Evolutionary conservation across 1,139 yeast genomes (phyloP).

Genomic region (Fermentozyma sake): DNA sequence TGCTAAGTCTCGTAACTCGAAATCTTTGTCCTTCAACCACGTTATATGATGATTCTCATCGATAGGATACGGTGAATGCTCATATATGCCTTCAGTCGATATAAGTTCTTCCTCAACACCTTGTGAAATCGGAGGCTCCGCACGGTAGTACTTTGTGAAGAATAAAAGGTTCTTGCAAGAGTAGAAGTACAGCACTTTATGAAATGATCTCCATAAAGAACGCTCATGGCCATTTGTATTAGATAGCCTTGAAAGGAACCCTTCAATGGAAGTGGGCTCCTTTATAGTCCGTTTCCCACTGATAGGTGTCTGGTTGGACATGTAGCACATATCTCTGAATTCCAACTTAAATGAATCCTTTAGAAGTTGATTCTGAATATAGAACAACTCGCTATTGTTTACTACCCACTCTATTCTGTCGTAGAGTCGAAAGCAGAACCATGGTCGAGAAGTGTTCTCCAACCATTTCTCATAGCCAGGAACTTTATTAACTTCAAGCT

Average conservation of each 20-base stretch:
- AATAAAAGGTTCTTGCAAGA: slow-evolving; percentile 60
- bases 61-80: slow-evolving; percentile 47
- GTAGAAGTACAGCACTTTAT: slow-evolving; percentile 57
- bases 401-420: slow-evolving; percentile 76
- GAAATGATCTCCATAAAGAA: slow-evolving; percentile 41
- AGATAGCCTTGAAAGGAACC: slow-evolving; percentile 61
- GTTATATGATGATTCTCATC: slow-evolving; percentile 47
- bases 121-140: slow-evolving; percentile 68
- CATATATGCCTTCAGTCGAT: slow-evolving; percentile 41
- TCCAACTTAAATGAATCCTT: slow-evolving; percentile 41
- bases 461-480: slow-evolving; percentile 14
- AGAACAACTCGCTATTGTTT: slow-evolving; percentile 46
- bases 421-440: slow-evolving; percentile 63
- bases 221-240: slow-evolving; percentile 45
- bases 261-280: slow-evolving; percentile 74
- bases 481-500: slow-evolving; percentile 7
- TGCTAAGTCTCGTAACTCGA: slow-evolving; percentile 45
- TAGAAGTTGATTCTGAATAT: slow-evolving; percentile 26
- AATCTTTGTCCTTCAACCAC: slow-evolving; percentile 54
- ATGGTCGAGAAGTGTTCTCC: slow-evolving; percentile 19
- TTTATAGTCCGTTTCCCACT: slow-evolving; percentile 10
- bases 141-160: slow-evolving; percentile 51
- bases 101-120: too few relatives aligned
- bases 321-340: slow-evolving; percentile 35
- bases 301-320: slow-evolving; percentile 5